Evolutionary conservation across 768 basidiomycete genomes (phyloP).

Genomic region (Chalciporus piperatus): DNA sequence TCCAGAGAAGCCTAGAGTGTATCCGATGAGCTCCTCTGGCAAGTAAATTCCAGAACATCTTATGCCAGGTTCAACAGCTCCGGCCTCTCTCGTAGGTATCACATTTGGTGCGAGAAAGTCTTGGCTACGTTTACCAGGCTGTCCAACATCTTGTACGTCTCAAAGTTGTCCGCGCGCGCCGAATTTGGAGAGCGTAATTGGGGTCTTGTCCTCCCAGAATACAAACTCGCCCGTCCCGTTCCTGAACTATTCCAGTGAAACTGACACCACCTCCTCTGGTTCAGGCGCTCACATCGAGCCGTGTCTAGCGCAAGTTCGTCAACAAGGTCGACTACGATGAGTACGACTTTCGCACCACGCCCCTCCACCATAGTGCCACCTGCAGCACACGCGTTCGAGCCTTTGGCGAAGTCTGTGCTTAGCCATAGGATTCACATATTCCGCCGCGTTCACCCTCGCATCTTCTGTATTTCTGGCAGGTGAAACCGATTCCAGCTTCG

Average conservation of each 20-base stretch:
- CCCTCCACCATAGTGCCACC: slow-evolving; percentile 56
- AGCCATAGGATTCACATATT: slow-evolving; percentile 56
- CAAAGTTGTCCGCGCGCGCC: slow-evolving; percentile 52
- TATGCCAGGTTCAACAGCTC: slow-evolving; percentile 69
- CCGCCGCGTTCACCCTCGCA: slow-evolving; percentile 46
- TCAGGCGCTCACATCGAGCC: too few relatives aligned
- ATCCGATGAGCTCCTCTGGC: slow-evolving; percentile 87
- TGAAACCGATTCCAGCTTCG: slow-evolving; percentile 13
- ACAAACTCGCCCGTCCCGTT: slow-evolving; percentile 87
- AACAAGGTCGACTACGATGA: slow-evolving; percentile 1
- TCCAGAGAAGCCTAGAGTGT: slow-evolving; percentile 88
- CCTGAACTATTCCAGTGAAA: too few relatives aligned
- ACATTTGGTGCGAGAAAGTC: slow-evolving; percentile 79
- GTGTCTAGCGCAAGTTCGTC: slow-evolving; percentile 1
- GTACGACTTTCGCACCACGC: slow-evolving; percentile 31
- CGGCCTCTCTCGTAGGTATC: slow-evolving; percentile 73
- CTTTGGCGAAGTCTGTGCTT: slow-evolving; percentile 60
- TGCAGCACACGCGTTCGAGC: slow-evolving; percentile 58
- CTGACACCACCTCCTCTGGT: too few relatives aligned
- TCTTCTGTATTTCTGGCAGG: slow-evolving; percentile 34
- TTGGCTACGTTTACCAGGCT: slow-evolving; percentile 78
- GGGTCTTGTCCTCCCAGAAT: slow-evolving; percentile 85
- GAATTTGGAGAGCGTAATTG: slow-evolving; percentile 57
- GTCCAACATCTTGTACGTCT: slow-evolving; percentile 79
- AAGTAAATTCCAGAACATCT: slow-evolving; percentile 86